Conservation (phyloP, 1,284 basidiomycete species). For the Naganishia liquefaciens region DNA sequence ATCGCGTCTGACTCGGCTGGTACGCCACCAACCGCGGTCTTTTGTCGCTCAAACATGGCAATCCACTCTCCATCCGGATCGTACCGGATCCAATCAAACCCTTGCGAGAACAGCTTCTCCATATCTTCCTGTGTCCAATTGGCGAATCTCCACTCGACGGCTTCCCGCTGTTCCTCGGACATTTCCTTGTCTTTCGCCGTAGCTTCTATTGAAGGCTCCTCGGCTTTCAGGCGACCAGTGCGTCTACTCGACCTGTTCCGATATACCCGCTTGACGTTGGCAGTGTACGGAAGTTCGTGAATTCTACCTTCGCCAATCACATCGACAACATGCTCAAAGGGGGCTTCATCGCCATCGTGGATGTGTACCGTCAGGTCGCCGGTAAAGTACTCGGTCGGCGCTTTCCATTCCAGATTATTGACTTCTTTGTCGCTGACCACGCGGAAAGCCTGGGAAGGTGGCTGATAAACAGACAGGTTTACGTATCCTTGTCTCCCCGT, state of each 20-base stretch:
- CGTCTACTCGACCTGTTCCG: conserved; percentile 25
- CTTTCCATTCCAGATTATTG: conserved; percentile 66
- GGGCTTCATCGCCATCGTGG: conserved; percentile 97
- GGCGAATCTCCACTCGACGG: conserved; percentile 78
- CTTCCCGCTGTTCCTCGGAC: conserved; percentile 79
- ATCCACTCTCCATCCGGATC: conserved; percentile 99
- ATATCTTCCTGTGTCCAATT: conserved; percentile 99
- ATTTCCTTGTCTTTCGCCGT: conserved; percentile 10
- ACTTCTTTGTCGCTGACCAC: conserved; percentile 27
- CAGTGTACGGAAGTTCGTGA: conserved; percentile 26
- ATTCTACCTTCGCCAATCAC: conserved; percentile 55
- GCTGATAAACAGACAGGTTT: conserved; percentile 46
- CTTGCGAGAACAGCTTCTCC: conserved; percentile 85
- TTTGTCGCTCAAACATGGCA: conserved; percentile 68
- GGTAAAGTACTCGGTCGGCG: conserved; percentile 85
- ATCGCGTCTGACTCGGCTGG: conserved; percentile 18
- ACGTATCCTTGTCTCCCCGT: conserved; percentile 97
- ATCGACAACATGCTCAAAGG: conserved; percentile 97
- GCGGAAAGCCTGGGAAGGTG: conserved; percentile 26
- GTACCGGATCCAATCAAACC: conserved; percentile 99
- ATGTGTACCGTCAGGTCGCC: conserved; percentile 98
- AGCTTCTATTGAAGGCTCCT: conserved; percentile 1
- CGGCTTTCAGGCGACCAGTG: conserved; percentile 14
- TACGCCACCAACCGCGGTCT: not conserved
- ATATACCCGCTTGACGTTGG: conserved; percentile 21